These are phyloP conservation scores for Russula emetica DNA, from an alignment of 768 basidiomycete species.

Conservation along the genomic window DNA sequence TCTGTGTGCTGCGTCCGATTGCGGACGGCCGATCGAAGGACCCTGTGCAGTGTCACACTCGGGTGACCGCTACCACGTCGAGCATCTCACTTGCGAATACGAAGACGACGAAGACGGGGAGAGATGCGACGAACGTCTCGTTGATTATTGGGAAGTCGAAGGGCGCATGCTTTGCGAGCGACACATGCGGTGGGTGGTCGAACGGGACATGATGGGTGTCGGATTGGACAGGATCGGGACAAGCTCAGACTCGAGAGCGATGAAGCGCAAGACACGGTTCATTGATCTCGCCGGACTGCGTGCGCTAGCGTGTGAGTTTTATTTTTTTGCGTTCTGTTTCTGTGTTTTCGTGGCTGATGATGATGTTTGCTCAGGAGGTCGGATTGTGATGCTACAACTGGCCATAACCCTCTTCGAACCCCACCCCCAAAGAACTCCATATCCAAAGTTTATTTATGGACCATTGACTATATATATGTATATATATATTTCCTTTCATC, in stretches of 20 bases:
- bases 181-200: slow-evolving; percentile 49
- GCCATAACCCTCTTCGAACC: background rate
- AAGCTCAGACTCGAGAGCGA: slow-evolving; percentile 45
- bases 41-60: slow-evolving; percentile 84
- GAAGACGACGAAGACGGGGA: slow-evolving; percentile 35
- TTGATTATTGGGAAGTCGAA: slow-evolving; percentile 89
- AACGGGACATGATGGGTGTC: slow-evolving; percentile 28
- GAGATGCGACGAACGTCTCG: slow-evolving; percentile 51
- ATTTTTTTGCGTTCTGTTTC: background rate
- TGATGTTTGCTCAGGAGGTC: too few species aligned
- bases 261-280: slow-evolving; percentile 75
- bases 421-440: background rate
- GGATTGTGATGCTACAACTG: background rate
- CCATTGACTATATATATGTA: background rate
- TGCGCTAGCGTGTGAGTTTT: slow-evolving; percentile 20
- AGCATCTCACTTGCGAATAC: slow-evolving; percentile 80
- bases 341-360: background rate
- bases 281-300: slow-evolving; percentile 54
- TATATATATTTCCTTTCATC: background rate
- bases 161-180: slow-evolving; percentile 81
- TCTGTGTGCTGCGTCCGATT: slow-evolving; percentile 71
- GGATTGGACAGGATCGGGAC: slow-evolving; percentile 22
- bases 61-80: slow-evolving; percentile 81
- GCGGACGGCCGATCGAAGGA: slow-evolving; percentile 89
- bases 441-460: background rate